Percentiles rank a stretch among this genome's conserved stretches.
Evolutionary conservation across 2,329 filamentous ascomycete genomes (phyloP).

Genomic region (Trichoderma cornu-damae): DNA sequence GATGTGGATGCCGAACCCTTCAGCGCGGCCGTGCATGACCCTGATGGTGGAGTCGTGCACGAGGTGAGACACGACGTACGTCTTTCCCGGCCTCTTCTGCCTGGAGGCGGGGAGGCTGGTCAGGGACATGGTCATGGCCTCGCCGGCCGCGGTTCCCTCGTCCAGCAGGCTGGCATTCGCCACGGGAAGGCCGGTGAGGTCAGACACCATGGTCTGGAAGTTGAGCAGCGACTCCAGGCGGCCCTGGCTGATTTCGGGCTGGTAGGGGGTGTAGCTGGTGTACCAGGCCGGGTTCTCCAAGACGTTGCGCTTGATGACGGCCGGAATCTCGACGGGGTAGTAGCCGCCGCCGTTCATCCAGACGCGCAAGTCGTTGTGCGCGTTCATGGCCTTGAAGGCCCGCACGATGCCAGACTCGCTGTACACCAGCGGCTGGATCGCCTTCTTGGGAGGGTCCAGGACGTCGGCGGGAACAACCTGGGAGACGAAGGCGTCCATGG

Average conservation of each 20-base stretch:
- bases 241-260: constrained; percentile 95
- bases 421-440: constrained; percentile 52
- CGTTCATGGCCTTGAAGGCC: constrained; percentile 37
- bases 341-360: constrained; percentile 86
- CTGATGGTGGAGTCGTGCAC: constrained; percentile 82
- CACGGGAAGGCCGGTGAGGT: constrained; percentile 80
- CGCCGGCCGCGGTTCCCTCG: constrained; percentile 85
- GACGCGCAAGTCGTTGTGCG: constrained; percentile 39
- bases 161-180: constrained; percentile 89
- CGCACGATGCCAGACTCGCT: constrained; percentile 25
- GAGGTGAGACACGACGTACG: constrained; percentile 75
- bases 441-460: constrained; percentile 37
- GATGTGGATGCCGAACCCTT: constrained; percentile 85
- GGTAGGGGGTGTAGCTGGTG: constrained; percentile 95
- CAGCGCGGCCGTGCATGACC: constrained; percentile 77
- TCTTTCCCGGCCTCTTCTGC: constrained; percentile 70
- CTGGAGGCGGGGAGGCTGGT: constrained; percentile 66
- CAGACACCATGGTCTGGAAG: constrained; percentile 88
- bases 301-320: constrained; percentile 88
- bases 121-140: constrained; percentile 91
- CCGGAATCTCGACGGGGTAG: constrained; percentile 77
- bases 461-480: constrained; percentile 81
- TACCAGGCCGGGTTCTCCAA: constrained; percentile 95
- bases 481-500: constrained; percentile 75
- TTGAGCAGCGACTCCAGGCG: constrained; percentile 88